Evolutionary conservation across 163 green algal genomes (phyloP).

Genomic region (Chlamydomonas reinhardtii): DNA sequence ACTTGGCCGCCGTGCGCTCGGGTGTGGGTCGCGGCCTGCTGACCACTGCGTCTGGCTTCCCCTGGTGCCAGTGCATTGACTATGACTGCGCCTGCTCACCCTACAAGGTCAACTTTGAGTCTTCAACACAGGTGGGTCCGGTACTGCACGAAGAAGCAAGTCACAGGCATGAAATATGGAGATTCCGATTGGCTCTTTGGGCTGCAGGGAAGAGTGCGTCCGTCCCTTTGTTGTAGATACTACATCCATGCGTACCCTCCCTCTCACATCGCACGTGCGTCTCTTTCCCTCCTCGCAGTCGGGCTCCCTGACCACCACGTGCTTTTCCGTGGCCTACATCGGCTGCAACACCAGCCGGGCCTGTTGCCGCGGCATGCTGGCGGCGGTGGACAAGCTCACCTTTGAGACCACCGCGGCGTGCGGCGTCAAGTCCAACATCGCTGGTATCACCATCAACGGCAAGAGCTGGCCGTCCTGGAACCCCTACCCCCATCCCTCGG

Average conservation of each 20-base stretch:
- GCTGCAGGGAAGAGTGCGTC: too few species aligned
- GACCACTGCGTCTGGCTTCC: not conserved
- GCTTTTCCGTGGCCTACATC: constrained; percentile 20
- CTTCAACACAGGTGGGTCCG: not conserved
- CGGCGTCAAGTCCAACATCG: constrained; percentile 1
- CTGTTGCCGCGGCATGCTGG: constrained; percentile 25
- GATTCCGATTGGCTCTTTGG: too few species aligned
- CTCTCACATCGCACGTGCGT: too few species aligned
- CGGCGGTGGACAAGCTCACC: constrained; percentile 4
- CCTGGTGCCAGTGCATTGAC: constrained; percentile 26
- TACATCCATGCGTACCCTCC: too few species aligned
- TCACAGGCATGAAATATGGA: too few species aligned
- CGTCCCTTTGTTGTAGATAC: too few species aligned
- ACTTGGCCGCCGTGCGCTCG: not conserved
- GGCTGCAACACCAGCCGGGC: constrained; percentile 10
- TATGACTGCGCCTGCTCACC: constrained; percentile 32
- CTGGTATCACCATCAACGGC: not conserved
- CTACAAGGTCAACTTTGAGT: not conserved
- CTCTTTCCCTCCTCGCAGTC: not conserved
- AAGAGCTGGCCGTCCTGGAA: not conserved
- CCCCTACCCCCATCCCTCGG: not conserved
- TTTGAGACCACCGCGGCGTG: not conserved
- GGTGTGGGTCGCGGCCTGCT: not conserved
- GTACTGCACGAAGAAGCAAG: too few species aligned
- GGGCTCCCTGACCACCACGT: not conserved